Evolutionary conservation across 192 early-diverging fungal genomes (phyloP).

Genomic region (Coemansia javaensis): DNA sequence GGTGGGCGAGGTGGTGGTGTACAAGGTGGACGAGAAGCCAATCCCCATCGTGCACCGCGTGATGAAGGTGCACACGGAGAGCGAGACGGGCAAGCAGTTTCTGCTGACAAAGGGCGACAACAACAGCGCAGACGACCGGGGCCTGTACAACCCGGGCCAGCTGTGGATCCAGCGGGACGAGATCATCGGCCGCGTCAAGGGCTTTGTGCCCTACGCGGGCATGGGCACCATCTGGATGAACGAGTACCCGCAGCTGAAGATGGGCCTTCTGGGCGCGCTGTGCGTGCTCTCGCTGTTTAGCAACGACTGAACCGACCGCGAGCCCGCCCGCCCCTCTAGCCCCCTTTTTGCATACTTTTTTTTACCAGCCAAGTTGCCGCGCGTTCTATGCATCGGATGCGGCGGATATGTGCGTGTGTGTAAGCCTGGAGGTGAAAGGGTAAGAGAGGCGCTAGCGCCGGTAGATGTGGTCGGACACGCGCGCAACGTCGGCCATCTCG

Average conservation of each 20-base stretch:
- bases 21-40: constrained; percentile 79
- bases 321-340: no score
- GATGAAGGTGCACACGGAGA: constrained; percentile 82
- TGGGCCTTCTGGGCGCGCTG: constrained; percentile 68
- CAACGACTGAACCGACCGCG: constrained; percentile 66
- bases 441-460: constrained; percentile 6
- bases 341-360: neutral
- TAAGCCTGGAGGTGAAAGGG: neutral
- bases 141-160: constrained; percentile 75
- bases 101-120: constrained; percentile 97
- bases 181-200: constrained; percentile 84
- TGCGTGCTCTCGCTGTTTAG: constrained; percentile 66
- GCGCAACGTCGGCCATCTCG: constrained; percentile 86
- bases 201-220: constrained; percentile 87
- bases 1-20: constrained; percentile 93
- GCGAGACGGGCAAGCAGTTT: constrained; percentile 70
- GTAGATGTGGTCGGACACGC: constrained; percentile 72
- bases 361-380: no score
- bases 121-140: constrained; percentile 87
- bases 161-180: constrained; percentile 90
- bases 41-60: constrained; percentile 98
- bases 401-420: neutral
- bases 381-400: neutral
- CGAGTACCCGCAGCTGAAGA: constrained; percentile 92
- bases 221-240: constrained; percentile 97